phyloP scores from a whole-genome alignment of 371 early-diverging fungal genomes.

The Lichtheimia ornata region DNA sequence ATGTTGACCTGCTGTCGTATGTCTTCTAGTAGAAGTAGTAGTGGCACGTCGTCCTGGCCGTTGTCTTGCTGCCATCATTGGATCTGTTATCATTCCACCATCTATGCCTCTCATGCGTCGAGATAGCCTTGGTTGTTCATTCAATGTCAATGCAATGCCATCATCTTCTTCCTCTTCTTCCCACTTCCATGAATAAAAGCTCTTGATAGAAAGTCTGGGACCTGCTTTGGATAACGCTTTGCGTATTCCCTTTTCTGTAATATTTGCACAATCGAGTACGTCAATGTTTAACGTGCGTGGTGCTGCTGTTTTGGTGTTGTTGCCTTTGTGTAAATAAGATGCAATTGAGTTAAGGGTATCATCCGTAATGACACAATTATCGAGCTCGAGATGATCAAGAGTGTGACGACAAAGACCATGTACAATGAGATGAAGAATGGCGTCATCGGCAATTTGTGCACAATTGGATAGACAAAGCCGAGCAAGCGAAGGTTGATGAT shows the following conservation, averaged over 20 bases:
- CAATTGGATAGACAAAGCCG: constrained; percentile 57
- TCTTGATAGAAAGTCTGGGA: constrained; percentile 40
- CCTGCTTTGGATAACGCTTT: constrained; percentile 35
- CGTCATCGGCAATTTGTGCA: constrained; percentile 49
- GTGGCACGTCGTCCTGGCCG: too few species aligned
- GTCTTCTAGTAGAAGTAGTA: too few species aligned
- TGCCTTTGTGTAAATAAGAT: constrained; percentile 13
- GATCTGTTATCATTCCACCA: neutral
- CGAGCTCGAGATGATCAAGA: constrained; percentile 39
- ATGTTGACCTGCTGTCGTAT: too few species aligned
- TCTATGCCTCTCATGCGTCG: neutral
- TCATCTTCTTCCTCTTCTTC: constrained; percentile 15
- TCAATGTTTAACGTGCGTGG: constrained; percentile 28
- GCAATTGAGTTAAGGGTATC: constrained; percentile 32
- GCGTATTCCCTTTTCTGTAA: constrained; percentile 41
- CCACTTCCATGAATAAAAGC: constrained; percentile 40
- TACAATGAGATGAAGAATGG: constrained; percentile 33
- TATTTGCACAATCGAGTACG: constrained; percentile 46
- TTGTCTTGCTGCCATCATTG: too few species aligned
- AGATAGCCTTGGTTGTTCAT: neutral
- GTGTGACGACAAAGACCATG: constrained; percentile 29
- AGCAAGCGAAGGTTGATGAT: constrained; percentile 33
- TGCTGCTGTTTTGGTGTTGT: constrained; percentile 3
- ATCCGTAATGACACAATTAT: constrained; percentile 45
- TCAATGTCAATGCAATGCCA: neutral